A percentile compares a stretch with the other conserved stretches of the same genome.
Evolutionary conservation across 805 yeast species (phyloP).

Genomic region (Maudiozyma saulgeensis): DNA sequence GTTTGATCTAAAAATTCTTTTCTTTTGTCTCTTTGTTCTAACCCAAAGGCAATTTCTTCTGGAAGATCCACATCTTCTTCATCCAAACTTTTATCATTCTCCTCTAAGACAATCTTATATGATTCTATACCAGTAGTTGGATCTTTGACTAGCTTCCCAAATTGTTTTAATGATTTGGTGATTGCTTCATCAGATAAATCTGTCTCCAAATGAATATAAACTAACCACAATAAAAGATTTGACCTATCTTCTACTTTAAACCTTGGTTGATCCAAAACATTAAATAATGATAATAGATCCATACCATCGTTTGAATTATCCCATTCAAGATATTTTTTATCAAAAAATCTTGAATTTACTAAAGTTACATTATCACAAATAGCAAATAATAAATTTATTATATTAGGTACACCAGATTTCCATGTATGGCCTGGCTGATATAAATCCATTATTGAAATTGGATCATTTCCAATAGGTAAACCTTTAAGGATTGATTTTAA

Average conservation of each 20-base stretch:
- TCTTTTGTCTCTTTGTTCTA: slow-evolving; percentile 19
- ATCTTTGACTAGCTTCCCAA: slow-evolving; percentile 7
- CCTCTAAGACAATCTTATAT: slow-evolving; percentile 6
- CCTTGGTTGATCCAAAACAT: slow-evolving; percentile 55
- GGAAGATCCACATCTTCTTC: slow-evolving; percentile 22
- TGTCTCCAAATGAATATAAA: slow-evolving; percentile 75
- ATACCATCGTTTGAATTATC: slow-evolving; percentile 16
- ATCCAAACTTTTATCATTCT: slow-evolving; percentile 3
- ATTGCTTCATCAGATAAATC: slow-evolving; percentile 44
- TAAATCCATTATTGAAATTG: slow-evolving; percentile 46
- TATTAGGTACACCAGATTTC: slow-evolving; percentile 43
- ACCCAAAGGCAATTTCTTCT: slow-evolving; percentile 23
- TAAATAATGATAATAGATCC: slow-evolving; percentile 47
- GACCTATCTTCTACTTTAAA: slow-evolving; percentile 61
- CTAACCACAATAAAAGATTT: slow-evolving; percentile 68
- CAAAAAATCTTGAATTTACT: slow-evolving; percentile 31
- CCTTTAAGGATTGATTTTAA: slow-evolving; percentile 75
- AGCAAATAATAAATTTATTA: slow-evolving; percentile 67
- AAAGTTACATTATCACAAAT: slow-evolving; percentile 55
- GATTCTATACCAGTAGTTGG: neutral
- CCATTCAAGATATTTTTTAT: slow-evolving; percentile 14
- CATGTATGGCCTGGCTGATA: slow-evolving; percentile 44
- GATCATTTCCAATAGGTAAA: slow-evolving; percentile 24
- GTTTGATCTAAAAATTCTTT: slow-evolving; percentile 16
- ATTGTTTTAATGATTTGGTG: slow-evolving; percentile 14